Base-by-base conservation (phyloP, 306 rosid genomes). In the Casuarina cunninghamiana region DNA sequence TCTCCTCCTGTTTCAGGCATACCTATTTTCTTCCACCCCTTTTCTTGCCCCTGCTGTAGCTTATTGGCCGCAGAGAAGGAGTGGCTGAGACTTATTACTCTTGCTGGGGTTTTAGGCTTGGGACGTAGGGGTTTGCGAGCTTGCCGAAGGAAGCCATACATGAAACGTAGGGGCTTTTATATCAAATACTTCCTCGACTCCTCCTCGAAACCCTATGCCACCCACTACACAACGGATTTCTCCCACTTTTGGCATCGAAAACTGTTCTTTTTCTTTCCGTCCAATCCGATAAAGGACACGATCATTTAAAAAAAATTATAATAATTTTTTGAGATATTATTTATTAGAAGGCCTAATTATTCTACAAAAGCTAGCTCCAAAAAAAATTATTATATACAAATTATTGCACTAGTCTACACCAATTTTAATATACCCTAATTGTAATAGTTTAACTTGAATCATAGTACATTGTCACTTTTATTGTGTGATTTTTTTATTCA, bases 1-100 rank as follows among this genome's bases (percentile, higher is more conserved):
- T 79, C 78, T 77, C 44, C 77, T 10, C 46, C 78, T 53, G 80
- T 79, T 71, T 76, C 86, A 65, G 78, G 80, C 87, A 89, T 78
- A 42, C 78, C 67, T 53, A 49, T 69, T 46, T 26, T 69, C 55
- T 41, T 15, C 41, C 7, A 46, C 54, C 62, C 69, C 74, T 48
- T 61, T 78, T 8, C 53, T 50, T 4, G 17, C 35, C 50, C 38
- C 41, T 3, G 66, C 3, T n/a, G 2, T 41, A 5, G 37, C 71
- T 48, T 53, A 38, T 49, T 48, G 42, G 17, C 46, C n/a, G 42
- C 32, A 10, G 74, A 48, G 4, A 53, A 45, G 17, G 15, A 15
- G 55, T 77, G 74, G 70, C 75, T 75, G 68, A 48, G 15, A 38
- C 16, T 26, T 26, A 65, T 75, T 32, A 48, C 71, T 68, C 46